Percentiles rank a stretch among this genome's conserved stretches.
phyloP scores from a whole-genome alignment of 768 basidiomycete species.

The Leccinum truebloodii region DNA sequence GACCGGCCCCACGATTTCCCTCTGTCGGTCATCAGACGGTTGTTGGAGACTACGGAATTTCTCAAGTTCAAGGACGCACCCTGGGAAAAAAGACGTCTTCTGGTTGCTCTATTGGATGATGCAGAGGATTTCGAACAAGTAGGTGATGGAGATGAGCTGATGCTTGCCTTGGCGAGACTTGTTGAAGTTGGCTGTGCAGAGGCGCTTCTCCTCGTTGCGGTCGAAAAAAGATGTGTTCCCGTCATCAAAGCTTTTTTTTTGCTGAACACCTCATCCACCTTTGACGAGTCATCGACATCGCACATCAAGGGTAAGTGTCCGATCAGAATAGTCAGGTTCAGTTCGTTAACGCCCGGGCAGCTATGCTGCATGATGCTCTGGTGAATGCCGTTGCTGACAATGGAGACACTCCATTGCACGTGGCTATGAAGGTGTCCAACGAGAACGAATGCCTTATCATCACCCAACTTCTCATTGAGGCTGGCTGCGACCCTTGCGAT shows the following conservation, averaged over 20 bases:
- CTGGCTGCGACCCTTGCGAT: background rate
- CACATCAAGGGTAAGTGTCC: background rate
- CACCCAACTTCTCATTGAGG: background rate
- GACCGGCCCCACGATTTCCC: background rate
- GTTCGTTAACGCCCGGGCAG: background rate
- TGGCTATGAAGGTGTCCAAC: background rate
- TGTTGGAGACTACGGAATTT: background rate
- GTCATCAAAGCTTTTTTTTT: conserved; percentile 6
- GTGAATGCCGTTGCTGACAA: background rate
- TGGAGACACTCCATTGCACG: background rate
- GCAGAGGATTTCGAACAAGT: conserved; percentile 1
- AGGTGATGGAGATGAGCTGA: background rate
- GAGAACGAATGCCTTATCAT: background rate
- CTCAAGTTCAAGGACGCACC: background rate
- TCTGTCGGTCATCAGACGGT: too few relatives aligned
- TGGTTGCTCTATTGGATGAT: background rate
- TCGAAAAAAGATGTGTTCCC: background rate
- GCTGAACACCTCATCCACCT: background rate
- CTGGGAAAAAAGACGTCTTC: background rate
- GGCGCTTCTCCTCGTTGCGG: background rate
- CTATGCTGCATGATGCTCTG: background rate
- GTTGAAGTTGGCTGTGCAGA: background rate
- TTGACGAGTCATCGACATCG: background rate
- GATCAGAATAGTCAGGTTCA: background rate
- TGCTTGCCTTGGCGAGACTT: background rate